Conservation (phyloP, 2,329 filamentous ascomycete genomes). For the Alternaria dauci region DNA sequence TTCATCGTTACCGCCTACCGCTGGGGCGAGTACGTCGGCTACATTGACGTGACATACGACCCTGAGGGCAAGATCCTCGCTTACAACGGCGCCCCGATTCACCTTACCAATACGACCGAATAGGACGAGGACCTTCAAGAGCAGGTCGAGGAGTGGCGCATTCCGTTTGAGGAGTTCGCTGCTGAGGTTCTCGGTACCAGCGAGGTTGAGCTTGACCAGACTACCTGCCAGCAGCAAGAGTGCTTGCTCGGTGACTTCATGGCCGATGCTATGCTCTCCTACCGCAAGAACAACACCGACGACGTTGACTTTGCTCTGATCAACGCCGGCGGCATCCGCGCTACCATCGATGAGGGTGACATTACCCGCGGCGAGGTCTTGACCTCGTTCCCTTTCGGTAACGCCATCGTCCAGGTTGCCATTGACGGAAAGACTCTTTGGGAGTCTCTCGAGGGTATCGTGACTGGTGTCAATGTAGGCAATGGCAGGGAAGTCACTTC, state of each 20-base stretch:
- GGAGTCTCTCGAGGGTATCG: slow-evolving; percentile 66
- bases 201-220: slow-evolving; percentile 66
- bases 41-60: slow-evolving; percentile 72
- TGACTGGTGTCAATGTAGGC: slow-evolving; percentile 63
- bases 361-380: slow-evolving; percentile 71
- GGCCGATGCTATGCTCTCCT: slow-evolving; percentile 67
- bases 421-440: slow-evolving; percentile 64
- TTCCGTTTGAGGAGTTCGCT: slow-evolving; percentile 68
- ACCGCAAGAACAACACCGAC: slow-evolving; percentile 60
- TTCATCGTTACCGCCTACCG: slow-evolving; percentile 73
- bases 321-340: slow-evolving; percentile 71
- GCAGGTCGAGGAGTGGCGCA: slow-evolving; percentile 67
- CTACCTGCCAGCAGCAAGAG: slow-evolving; percentile 65
- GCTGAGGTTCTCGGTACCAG: slow-evolving; percentile 65
- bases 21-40: slow-evolving; percentile 74
- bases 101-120: slow-evolving; percentile 67
- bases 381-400: slow-evolving; percentile 72
- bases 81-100: slow-evolving; percentile 71
- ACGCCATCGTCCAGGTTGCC: slow-evolving; percentile 67
- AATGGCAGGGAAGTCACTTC: slow-evolving; percentile 64
- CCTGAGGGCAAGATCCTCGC: slow-evolving; percentile 66
- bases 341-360: slow-evolving; percentile 67
- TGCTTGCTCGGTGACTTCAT: slow-evolving; percentile 58
- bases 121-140: slow-evolving; percentile 66
- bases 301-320: slow-evolving; percentile 67